Conservation (phyloP, 176 grass and related monocot genomes). For the Aegilops longissima region DNA sequence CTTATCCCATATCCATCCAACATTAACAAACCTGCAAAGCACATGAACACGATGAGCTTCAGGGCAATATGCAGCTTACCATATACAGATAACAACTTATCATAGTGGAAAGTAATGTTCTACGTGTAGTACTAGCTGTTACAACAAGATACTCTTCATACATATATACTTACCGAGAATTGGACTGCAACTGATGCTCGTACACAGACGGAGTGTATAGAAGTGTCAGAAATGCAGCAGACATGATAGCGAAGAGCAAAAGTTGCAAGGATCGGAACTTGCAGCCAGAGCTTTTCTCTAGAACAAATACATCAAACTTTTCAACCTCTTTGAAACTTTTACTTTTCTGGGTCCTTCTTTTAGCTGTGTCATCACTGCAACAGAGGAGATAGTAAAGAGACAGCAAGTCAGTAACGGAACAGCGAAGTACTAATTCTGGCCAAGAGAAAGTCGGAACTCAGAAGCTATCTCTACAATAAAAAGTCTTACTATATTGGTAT, state of each 20-base stretch:
- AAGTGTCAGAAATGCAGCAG: conserved; percentile 72
- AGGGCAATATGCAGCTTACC: not conserved
- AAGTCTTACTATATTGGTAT: not conserved
- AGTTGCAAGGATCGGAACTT: conserved; percentile 82
- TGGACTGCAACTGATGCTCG: conserved; percentile 64
- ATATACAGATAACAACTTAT: not conserved
- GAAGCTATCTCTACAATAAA: not conserved
- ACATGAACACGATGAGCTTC: conserved; percentile 21
- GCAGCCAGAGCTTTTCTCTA: conserved; percentile 64
- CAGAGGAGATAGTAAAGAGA: conserved; percentile 27
- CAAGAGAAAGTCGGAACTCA: not conserved
- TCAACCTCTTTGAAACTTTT: conserved; percentile 83
- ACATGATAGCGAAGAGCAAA: conserved; percentile 78
- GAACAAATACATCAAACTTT: conserved; percentile 67
- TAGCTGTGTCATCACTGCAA: conserved; percentile 62
- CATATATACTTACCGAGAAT: conserved; percentile 52
- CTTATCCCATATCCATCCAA: conserved; percentile 82
- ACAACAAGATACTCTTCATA: not conserved
- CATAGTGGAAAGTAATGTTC: not conserved
- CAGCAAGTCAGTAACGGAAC: not conserved
- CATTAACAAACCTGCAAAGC: conserved; percentile 71
- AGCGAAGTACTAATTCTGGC: conserved; percentile 16
- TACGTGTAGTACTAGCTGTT: not conserved
- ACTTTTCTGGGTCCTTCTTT: conserved; percentile 68
- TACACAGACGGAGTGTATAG: conserved; percentile 72